Evolutionary conservation across 208 protist species (phyloP), one percentile per base, ranked within the genome.

Genomic region (Trypanosoma avium): DNA sequence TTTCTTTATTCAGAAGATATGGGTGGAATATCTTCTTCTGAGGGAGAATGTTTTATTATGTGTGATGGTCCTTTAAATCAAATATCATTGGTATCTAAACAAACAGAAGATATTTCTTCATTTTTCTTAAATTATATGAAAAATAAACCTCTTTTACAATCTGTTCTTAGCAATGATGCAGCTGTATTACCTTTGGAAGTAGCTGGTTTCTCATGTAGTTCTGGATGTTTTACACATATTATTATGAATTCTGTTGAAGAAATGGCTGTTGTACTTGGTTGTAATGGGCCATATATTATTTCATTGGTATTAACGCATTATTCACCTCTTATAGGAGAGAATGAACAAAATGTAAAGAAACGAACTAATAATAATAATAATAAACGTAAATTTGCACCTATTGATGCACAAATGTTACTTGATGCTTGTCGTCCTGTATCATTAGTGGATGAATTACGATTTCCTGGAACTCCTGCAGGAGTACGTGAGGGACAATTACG

Each of bases 211-310:
- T 55, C 33, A 6, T 70, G 55, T 62, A 13, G 12, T 13, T 46
- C 55, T 50, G 58, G 27, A 17, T 64, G 57, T 26, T 73, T 73
- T 36, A 67, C 48, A 8, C 58, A 73, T 45, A 35, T 55, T 38
- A 55, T 46, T 15, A 15, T 49, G 8, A 32, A 52, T 29, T 21
- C 38, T 9, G 26, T 24, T 35, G 55, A 70, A 24, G 3, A 63
- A 50, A 46, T 60, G 33, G 32, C 33, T 38, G 38, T 73, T n/a
- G 38, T 33, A 15, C 46, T 73, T 63, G 67, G 67, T 36, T 49
- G 35, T 36, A 60, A 73, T 40, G 67, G 67, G 7, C 59, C 67
- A 22, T 73, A 67, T 45, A 27, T 73, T 13, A 1, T 61, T n/a
- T 64, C 53, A 17, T 15, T 67, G 10, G 35, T 66, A 4, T 15